Conservation (phyloP, 371 early-diverging fungal genomes). For the Saksenaea oblongispora region DNA sequence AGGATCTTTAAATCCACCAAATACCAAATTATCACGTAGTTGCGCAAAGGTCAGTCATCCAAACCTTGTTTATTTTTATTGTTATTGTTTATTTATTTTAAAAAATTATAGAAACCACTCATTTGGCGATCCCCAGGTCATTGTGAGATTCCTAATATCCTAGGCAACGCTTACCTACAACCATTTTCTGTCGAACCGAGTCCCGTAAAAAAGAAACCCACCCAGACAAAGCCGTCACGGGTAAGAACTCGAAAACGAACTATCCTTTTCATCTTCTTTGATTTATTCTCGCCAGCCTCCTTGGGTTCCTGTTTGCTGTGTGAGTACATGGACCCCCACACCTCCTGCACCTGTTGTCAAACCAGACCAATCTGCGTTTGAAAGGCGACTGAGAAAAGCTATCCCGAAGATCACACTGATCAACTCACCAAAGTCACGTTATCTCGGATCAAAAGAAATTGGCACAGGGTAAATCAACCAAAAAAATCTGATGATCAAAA, state of each 20-base stretch:
- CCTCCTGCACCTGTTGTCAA: constrained; percentile 19
- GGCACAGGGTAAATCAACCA: constrained; percentile 32
- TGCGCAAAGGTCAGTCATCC: not conserved
- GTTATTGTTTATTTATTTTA: not conserved
- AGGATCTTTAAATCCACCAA: constrained; percentile 18
- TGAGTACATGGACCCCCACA: constrained; percentile 18
- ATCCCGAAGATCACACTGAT: constrained; percentile 23
- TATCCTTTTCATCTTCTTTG: not conserved
- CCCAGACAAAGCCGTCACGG: constrained; percentile 1
- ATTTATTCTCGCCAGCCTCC: constrained; percentile 22
- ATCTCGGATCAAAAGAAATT: constrained; percentile 28
- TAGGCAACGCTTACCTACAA: constrained; percentile 43
- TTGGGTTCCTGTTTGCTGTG: constrained; percentile 25
- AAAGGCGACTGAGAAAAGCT: constrained; percentile 28
- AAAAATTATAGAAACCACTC: not conserved
- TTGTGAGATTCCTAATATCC: constrained; percentile 51
- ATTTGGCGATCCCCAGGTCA: constrained; percentile 49
- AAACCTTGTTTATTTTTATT: not conserved
- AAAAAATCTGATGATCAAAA: not conserved
- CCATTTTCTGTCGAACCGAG: constrained; percentile 9
- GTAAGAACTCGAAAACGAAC: constrained; percentile 7
- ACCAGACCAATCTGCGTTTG: constrained; percentile 22
- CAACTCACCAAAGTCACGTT: constrained; percentile 18
- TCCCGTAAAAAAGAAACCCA: constrained; percentile 5
- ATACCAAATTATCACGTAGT: constrained; percentile 2